phyloP scores from a whole-genome alignment of 768 basidiomycete genomes.

The Boletellus ananas region DNA sequence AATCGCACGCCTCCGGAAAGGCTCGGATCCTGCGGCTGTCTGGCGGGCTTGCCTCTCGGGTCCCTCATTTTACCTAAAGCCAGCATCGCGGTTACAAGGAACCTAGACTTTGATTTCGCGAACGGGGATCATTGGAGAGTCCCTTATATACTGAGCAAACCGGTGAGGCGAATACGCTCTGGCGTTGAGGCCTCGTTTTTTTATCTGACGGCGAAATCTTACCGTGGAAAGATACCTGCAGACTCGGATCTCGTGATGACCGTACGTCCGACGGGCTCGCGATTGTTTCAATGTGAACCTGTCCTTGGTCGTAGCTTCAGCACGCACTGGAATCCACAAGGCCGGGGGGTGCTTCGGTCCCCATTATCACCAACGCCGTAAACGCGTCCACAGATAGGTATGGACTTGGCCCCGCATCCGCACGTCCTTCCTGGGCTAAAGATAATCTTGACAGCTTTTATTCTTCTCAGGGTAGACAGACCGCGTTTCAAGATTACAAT shows the following conservation, averaged over 20 bases:
- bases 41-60: constrained; percentile 68
- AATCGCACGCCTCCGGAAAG: constrained; percentile 33
- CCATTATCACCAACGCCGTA: constrained; percentile 41
- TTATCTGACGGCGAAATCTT: constrained; percentile 2
- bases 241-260: constrained; percentile 49
- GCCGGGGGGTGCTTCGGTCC: constrained; percentile 34
- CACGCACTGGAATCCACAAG: constrained; percentile 43
- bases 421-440: constrained; percentile 7
- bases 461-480: constrained; percentile 81
- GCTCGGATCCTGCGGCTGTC: constrained; percentile 77
- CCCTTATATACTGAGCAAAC: constrained; percentile 67
- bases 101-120: constrained; percentile 73
- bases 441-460: constrained; percentile 55
- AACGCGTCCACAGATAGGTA: constrained; percentile 86
- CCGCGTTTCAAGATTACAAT: constrained; percentile 77
- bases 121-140: constrained; percentile 35
- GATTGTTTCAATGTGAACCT: not conserved
- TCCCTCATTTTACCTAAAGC: constrained; percentile 69
- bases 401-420: not conserved
- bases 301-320: constrained; percentile 38
- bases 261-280: constrained; percentile 34
- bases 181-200: not conserved
- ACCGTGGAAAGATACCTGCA: constrained; percentile 46
- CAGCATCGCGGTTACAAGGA: constrained; percentile 65
- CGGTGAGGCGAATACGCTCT: constrained; percentile 36